Base-by-base conservation (phyloP, 2,329 filamentous ascomycete species). In the Sordariomycetes sp. region DNA sequence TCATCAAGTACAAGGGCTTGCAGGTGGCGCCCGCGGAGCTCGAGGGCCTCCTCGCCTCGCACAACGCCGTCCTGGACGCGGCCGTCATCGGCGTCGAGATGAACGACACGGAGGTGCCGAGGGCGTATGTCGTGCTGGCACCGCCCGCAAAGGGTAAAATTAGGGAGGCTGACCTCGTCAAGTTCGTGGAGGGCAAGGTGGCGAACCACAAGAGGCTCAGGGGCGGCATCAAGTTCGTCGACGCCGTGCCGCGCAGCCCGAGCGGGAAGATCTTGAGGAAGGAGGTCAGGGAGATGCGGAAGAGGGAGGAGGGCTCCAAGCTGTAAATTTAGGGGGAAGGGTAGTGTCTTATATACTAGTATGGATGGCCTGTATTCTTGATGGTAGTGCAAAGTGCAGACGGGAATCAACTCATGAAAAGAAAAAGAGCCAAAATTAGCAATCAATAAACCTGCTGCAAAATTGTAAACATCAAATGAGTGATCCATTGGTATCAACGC, bases 1-100 rank as follows among this genome's bases (percentile, higher is more conserved):
- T 65, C 30, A 61, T 65, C 46, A 65, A 64, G 39, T 64, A 60
- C 48, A 63, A 83, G 47, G 79, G 75, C 0, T 70, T 77, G 45
- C 79, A 82, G 45, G 78, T 83, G 2, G 65, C 79, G 0, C 79
- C 79, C 0, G 76, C 78, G 0, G 77, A 83, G 49, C 62, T 83
- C 2, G 79, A 70, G 40, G 62, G 59, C 1, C 31, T 66, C 24
- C 41, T 70, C 8, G 40, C 61, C 8, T 54, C 55, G 0, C 57
- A 67, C 31, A 53, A 59, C 0, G 50, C 51, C n/a, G 56, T 70
- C 9, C 44, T 51, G 14, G 79, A 83, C 45, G 73, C 70, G 4
- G 76, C 75, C 1, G 76, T 82, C 2, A 67, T 79, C 21, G 77
- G 77, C 0, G 52, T 81, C 3, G 61, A 70, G 18, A 63, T 41